These are phyloP conservation scores for Thalassiosira delicatula DNA, from an alignment of 352 stramenopile genomes.

Conservation along the genomic window DNA sequence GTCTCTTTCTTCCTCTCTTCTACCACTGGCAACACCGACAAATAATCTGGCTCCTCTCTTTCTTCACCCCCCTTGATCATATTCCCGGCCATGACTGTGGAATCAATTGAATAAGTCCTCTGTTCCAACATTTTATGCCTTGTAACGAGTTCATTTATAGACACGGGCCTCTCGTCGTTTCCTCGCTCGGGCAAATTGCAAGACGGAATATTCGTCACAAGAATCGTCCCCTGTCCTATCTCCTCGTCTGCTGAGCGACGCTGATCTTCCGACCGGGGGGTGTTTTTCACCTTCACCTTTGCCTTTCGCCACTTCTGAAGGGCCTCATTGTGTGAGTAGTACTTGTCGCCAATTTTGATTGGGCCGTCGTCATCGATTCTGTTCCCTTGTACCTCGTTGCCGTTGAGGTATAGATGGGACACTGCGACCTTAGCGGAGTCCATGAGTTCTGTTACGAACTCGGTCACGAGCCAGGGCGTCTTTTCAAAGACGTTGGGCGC, in stretches of 20 bases:
- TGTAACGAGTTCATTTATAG: not conserved
- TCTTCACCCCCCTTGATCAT: not conserved
- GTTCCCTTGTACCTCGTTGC: not conserved
- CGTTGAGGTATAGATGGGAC: not conserved
- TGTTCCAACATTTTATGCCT: not conserved
- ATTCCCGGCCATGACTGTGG: no score
- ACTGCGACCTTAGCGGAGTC: conserved; percentile 21
- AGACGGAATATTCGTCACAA: conserved; percentile 7
- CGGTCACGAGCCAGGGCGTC: no score
- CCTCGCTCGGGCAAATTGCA: no score
- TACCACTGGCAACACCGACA: not conserved
- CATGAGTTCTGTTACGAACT: conserved; percentile 31
- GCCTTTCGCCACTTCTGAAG: conserved; percentile 42
- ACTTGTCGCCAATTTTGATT: conserved; percentile 57
- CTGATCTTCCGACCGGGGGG: conserved; percentile 11
- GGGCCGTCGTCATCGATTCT: conserved; percentile 42
- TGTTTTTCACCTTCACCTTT: no score
- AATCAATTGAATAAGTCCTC: not conserved
- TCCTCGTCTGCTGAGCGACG: no score
- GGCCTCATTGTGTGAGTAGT: conserved; percentile 49
- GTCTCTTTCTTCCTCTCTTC: not conserved
- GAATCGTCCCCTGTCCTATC: no score
- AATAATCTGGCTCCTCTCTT: conserved; percentile 26
- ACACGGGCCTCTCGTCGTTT: no score
- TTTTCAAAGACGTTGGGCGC: conserved; percentile 25